Evolutionary conservation across 495 filamentous ascomycete genomes (phyloP), one percentile per base, ranked within the genome.

Genomic region (Pseudevernia furfuracea): DNA sequence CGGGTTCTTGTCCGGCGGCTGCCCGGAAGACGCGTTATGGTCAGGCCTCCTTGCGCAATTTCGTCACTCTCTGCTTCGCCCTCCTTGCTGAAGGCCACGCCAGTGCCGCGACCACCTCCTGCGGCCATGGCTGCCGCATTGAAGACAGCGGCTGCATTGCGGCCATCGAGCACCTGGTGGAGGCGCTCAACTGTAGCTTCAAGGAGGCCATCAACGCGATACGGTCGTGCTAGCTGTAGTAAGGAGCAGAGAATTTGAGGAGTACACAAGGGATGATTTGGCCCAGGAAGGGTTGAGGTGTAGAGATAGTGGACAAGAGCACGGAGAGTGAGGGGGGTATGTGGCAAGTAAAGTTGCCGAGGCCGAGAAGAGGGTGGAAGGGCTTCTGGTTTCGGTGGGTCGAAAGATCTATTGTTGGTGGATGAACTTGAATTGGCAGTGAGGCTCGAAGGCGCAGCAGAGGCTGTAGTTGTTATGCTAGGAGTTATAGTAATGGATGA

Each of bases 101-200:
- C 79, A 71, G 78, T 88, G 60, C 88, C 89, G 3, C 90, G 80
- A 2, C 95, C 94, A 34, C 93, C 91, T 1, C 95, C 94, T 11
- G 95, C 95, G 4, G 93, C 95, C 94, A 97, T 97, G 57, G 94
- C 94, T 0, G 93, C 92, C 0, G 95, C 94, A 68, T 98, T 98
- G 82, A 97, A 98, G 19, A 97, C 91, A 21, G 95, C 94, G 0
- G 94, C 95, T 1, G 94, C 92, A 71, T 97, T 98, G 58, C 92
- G 82, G 17, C 87, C 90, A 69, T 98, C 95, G 4, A 98, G 85
- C 11, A 93, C 84, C 61, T 89, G 85, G 71, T 98, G 94, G 9
- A 98, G 84, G 25, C 93, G 87, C 72, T 96, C 91, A 17, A 97
- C 90, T 9, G 89, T 87, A 2, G 91, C 90, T 75, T 97, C 94